Evolutionary conservation across 139 green algal species (phyloP).

Genomic region (Coelastrella sp.): DNA sequence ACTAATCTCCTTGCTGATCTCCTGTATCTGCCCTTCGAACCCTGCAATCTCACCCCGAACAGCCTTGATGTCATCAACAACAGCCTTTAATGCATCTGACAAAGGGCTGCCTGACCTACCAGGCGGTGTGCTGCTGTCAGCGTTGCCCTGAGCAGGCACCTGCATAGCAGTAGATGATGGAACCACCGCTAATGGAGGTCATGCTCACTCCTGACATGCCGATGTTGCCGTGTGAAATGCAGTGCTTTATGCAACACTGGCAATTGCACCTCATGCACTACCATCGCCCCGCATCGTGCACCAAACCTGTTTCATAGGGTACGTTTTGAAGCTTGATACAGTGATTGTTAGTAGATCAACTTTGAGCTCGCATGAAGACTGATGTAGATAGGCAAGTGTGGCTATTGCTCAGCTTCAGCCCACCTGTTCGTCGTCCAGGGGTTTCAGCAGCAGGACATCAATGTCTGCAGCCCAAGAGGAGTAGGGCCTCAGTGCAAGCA

Average conservation of each 20-base stretch:
- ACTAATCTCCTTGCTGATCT: neutral
- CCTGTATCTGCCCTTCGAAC: neutral
- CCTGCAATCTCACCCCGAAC: neutral
- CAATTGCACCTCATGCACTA: neutral
- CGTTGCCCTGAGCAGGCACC: neutral
- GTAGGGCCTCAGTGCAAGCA: conserved; percentile 12
- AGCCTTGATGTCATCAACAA: neutral
- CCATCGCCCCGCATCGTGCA: conserved; percentile 1
- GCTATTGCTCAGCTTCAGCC: neutral
- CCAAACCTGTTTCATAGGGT: neutral
- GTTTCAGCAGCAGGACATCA: neutral
- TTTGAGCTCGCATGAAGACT: neutral
- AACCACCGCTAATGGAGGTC: neutral
- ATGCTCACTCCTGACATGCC: neutral
- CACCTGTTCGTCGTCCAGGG: neutral
- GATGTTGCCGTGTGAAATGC: neutral
- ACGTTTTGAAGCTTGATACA: neutral
- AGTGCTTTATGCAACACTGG: neutral
- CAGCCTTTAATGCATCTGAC: neutral
- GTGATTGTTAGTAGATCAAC: neutral
- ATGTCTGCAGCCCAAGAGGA: conserved; percentile 23
- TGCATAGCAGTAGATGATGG: neutral
- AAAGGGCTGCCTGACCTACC: neutral
- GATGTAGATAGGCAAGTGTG: neutral
- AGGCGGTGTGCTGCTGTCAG: neutral